A percentile compares a stretch with the other conserved stretches of the same genome.
Evolutionary conservation across 352 stramenopile genomes (phyloP).

Genomic region (Pythium chondricola): DNA sequence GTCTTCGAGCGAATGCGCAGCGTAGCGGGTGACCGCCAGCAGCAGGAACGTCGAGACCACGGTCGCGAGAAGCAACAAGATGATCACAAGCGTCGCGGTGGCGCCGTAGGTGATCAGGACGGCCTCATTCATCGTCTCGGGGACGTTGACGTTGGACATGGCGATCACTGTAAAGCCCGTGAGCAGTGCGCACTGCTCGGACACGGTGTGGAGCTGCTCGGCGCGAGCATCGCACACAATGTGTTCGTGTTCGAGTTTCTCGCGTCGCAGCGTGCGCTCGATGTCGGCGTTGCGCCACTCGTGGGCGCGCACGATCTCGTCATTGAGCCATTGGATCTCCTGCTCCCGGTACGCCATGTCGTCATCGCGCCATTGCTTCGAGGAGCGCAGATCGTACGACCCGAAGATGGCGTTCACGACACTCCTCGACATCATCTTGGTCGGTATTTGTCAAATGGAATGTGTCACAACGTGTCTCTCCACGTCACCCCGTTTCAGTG

Average conservation of each 20-base stretch:
- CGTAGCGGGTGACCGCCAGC: slow-evolving; percentile 63
- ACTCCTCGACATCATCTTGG: slow-evolving; percentile 34
- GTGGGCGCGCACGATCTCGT: slow-evolving; percentile 64
- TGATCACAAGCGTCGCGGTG: slow-evolving; percentile 41
- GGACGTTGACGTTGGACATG: slow-evolving; percentile 57
- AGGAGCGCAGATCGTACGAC: slow-evolving; percentile 69
- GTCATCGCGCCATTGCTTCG: slow-evolving; percentile 73
- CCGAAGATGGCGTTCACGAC: slow-evolving; percentile 70
- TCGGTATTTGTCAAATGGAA: too few relatives aligned
- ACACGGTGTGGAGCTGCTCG: slow-evolving; percentile 65
- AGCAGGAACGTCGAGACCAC: slow-evolving; percentile 67
- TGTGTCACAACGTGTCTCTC: too few relatives aligned
- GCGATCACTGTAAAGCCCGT: slow-evolving; percentile 63
- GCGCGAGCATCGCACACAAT: slow-evolving; percentile 52
- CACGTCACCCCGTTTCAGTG: too few relatives aligned
- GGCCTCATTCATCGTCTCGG: slow-evolving; percentile 16
- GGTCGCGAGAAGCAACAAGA: slow-evolving; percentile 48
- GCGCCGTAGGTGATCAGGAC: slow-evolving; percentile 46
- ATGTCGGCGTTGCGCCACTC: slow-evolving; percentile 63
- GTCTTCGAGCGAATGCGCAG: slow-evolving; percentile 40
- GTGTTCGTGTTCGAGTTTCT: slow-evolving; percentile 65
- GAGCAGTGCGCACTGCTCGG: slow-evolving; percentile 60
- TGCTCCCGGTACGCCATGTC: slow-evolving; percentile 60
- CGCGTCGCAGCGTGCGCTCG: slow-evolving; percentile 49
- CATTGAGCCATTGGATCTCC: slow-evolving; percentile 72